These are phyloP conservation scores for Trichocomaceae sp. DNA, from an alignment of 2,329 filamentous ascomycete species.

Conservation along the genomic window DNA sequence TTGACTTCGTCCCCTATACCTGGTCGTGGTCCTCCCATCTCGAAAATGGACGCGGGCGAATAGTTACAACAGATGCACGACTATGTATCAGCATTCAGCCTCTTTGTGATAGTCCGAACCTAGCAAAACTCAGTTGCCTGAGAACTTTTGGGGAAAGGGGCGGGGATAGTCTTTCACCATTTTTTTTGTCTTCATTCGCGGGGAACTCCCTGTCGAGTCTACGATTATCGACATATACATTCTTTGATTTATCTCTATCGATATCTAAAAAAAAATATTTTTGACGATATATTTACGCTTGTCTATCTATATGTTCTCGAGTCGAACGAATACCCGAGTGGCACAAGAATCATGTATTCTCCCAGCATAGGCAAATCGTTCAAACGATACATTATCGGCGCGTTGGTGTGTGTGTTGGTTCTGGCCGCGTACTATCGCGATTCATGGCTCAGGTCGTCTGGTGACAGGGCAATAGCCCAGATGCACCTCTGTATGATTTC, in stretches of 20 bases:
- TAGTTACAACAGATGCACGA: not conserved
- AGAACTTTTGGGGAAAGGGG: not conserved
- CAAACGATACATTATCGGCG: slow-evolving; percentile 5
- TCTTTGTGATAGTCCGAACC: not conserved
- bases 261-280: no score
- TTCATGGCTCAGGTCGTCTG: slow-evolving; percentile 10
- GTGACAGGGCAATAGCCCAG: slow-evolving; percentile 12
- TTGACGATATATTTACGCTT: not conserved
- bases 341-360: not conserved
- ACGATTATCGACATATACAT: not conserved
- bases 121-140: not conserved
- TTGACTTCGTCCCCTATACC: not conserved
- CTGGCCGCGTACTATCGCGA: slow-evolving; percentile 10
- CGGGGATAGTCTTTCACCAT: not conserved
- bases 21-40: not conserved
- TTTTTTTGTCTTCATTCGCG: no score
- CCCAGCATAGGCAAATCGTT: slow-evolving; percentile 6
- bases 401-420: not conserved
- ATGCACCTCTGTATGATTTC: slow-evolving; percentile 12
- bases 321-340: not conserved
- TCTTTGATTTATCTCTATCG: not conserved
- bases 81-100: not conserved
- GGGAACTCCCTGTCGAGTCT: no score
- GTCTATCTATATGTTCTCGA: not conserved
- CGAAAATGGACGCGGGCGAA: not conserved